Conservation (phyloP, 176 grass and related monocot genomes). For the Rhipidocladum racemiflorum region DNA sequence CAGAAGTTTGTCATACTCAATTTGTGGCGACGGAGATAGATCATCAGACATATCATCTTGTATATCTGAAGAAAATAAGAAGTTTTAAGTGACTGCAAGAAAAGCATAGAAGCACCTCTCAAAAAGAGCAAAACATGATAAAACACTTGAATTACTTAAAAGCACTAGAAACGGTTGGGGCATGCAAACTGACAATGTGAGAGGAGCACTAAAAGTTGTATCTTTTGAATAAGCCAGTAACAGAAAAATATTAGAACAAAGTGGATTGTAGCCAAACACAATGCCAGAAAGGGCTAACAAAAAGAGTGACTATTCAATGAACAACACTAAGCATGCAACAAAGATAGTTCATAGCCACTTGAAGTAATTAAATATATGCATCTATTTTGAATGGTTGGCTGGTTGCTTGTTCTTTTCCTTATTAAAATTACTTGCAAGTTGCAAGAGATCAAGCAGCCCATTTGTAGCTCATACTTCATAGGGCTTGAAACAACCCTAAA, state of each 20-base stretch:
- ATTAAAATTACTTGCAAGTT: background rate
- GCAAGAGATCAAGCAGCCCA: background rate
- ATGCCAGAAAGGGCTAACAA: background rate
- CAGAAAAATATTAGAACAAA: background rate
- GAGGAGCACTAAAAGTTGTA: background rate
- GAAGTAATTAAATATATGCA: background rate
- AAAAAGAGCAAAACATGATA: background rate
- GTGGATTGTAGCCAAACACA: background rate
- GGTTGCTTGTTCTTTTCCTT: background rate
- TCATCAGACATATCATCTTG: constrained; percentile 37
- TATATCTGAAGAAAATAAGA: constrained; percentile 29
- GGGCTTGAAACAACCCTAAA: too few relatives aligned
- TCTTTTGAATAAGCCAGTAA: background rate
- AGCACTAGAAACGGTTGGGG: background rate
- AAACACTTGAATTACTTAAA: background rate
- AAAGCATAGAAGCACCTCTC: background rate
- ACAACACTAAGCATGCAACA: background rate
- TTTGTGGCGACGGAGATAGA: constrained; percentile 32
- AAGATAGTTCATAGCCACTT: background rate
- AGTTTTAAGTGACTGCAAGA: constrained; percentile 5
- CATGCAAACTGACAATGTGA: background rate
- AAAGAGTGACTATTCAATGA: constrained; percentile 12
- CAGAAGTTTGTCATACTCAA: constrained; percentile 52
- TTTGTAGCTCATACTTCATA: background rate
- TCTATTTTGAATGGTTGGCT: background rate